These are phyloP conservation scores for Lepidium africanum DNA, from an alignment of 345 rosid species.

Conservation along the genomic window DNA sequence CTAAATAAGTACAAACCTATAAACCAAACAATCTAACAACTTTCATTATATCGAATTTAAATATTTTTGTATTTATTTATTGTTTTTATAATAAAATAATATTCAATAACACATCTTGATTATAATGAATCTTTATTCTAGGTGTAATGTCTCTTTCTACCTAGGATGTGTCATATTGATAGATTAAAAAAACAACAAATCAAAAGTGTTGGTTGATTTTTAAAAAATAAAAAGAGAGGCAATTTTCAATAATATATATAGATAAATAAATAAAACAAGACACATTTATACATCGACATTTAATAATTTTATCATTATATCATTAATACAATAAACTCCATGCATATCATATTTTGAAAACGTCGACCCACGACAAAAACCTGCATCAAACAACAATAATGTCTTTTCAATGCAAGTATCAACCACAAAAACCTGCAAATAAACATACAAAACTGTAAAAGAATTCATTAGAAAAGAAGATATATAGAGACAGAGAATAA, in stretches of 20 bases:
- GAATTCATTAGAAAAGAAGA: not conserved
- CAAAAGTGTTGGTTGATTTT: not conserved
- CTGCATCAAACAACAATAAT: not conserved
- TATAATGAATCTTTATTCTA: not conserved
- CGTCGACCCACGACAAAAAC: slow-evolving; percentile 1
- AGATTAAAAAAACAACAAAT: not conserved
- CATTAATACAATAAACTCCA: not conserved
- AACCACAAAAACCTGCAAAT: not conserved
- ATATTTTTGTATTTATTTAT: not conserved
- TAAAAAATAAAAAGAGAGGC: too few species aligned
- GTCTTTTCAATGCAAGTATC: not conserved
- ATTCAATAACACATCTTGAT: not conserved
- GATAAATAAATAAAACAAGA: too few species aligned
- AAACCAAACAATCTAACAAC: not conserved
- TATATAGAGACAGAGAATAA: too few species aligned
- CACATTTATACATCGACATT: not conserved
- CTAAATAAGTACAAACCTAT: not conserved
- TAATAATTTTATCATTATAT: not conserved
- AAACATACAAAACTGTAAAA: not conserved
- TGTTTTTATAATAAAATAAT: not conserved
- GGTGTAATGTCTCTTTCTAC: not conserved
- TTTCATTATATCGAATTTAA: not conserved
- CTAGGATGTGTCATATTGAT: not conserved
- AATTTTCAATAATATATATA: too few species aligned
- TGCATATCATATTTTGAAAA: not conserved